These are phyloP conservation scores for Fragilaria radians DNA, from an alignment of 108 stramenopile species.

Conservation along the genomic window DNA sequence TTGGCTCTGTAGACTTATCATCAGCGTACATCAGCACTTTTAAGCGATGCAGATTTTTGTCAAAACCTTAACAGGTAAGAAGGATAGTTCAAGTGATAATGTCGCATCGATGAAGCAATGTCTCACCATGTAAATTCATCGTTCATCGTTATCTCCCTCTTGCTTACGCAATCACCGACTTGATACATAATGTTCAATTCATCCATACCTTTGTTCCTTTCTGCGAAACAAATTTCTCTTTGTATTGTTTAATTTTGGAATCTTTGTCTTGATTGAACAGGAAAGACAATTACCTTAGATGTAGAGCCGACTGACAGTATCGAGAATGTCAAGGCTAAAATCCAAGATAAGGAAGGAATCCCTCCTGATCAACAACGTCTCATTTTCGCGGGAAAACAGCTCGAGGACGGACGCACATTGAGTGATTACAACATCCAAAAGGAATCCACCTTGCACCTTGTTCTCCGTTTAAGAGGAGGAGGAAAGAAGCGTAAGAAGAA, in stretches of 20 bases:
- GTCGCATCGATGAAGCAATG: background rate
- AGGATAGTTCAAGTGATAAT: background rate
- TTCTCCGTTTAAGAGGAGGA: slow-evolving; percentile 89
- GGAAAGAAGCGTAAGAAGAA: slow-evolving; percentile 98
- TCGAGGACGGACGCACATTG: slow-evolving; percentile 92
- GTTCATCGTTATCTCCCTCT: background rate
- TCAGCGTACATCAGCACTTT: no score
- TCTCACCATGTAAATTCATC: background rate
- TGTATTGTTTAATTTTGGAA: background rate
- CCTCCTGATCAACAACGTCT: slow-evolving; percentile 96
- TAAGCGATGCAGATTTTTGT: slow-evolving; percentile 78
- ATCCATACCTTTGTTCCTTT: background rate
- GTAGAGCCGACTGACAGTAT: slow-evolving; percentile 96
- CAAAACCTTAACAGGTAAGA: slow-evolving; percentile 95
- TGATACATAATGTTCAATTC: background rate
- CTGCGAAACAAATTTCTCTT: background rate
- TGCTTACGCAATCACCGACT: background rate
- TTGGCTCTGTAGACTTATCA: no score
- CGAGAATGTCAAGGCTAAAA: slow-evolving; percentile 94
- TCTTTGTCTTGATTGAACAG: slow-evolving; percentile 30
- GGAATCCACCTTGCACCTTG: slow-evolving; percentile 92
- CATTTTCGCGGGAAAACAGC: slow-evolving; percentile 96
- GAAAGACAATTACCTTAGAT: slow-evolving; percentile 98
- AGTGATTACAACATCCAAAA: slow-evolving; percentile 98
- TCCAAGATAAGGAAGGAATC: slow-evolving; percentile 96